Percentiles rank a stretch among this genome's conserved stretches.
These are phyloP conservation scores for Triangularia verruculosa DNA, from an alignment of 2,329 filamentous ascomycete genomes.

Conservation along the genomic window DNA sequence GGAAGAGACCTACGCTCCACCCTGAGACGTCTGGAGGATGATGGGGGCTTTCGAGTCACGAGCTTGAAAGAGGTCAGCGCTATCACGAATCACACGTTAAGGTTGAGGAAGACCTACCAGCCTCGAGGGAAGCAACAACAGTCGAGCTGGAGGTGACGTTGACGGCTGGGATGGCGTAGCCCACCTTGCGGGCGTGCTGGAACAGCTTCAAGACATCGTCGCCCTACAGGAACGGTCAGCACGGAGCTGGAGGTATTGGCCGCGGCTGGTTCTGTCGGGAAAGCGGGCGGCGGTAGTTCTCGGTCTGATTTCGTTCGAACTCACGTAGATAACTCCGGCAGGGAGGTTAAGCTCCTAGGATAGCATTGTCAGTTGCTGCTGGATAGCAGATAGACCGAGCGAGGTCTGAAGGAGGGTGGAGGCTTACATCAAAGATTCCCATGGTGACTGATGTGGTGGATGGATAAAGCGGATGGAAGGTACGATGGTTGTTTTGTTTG, in stretches of 20 bases:
- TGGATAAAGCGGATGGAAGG: too few relatives aligned
- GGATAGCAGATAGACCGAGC: background rate
- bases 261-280: background rate
- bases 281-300: too few relatives aligned
- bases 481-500: background rate
- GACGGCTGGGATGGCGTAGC: constrained; percentile 85
- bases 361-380: background rate
- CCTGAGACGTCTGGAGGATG: constrained; percentile 82
- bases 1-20: constrained; percentile 57
- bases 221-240: constrained; percentile 12
- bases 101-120: constrained; percentile 34
- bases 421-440: constrained; percentile 23
- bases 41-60: constrained; percentile 80
- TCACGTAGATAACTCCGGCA: constrained; percentile 23
- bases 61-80: constrained; percentile 46
- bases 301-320: too few relatives aligned
- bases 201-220: constrained; percentile 56
- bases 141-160: constrained; percentile 91
- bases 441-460: constrained; percentile 16
- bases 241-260: background rate
- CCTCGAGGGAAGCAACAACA: constrained; percentile 79
- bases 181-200: constrained; percentile 82
- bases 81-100: background rate
- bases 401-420: background rate
- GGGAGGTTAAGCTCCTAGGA: constrained; percentile 24